Evolutionary conservation across 1,284 basidiomycete species (phyloP).

Genomic region (Sanguinoderma infundibulare): DNA sequence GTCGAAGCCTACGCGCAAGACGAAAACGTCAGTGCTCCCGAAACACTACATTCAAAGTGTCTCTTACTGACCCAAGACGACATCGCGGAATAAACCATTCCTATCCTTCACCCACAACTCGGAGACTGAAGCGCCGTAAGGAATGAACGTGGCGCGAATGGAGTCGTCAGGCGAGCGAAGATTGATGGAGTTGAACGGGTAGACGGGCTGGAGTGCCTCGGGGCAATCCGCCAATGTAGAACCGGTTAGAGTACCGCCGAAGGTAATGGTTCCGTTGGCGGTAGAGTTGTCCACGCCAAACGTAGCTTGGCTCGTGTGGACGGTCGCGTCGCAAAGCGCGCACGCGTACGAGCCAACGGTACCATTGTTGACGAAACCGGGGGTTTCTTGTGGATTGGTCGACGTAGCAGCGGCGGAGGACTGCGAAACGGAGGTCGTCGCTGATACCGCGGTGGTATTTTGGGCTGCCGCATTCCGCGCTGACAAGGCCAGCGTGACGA

Average conservation of each 20-base stretch:
- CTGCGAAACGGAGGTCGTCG: background rate
- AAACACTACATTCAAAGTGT: background rate
- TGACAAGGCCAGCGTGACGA: background rate
- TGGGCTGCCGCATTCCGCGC: background rate
- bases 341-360: too few species aligned
- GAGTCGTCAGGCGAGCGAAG: conserved; percentile 55
- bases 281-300: too few species aligned
- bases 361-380: background rate
- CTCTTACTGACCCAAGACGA: background rate
- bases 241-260: background rate
- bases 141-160: conserved; percentile 55
- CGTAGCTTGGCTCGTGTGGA: too few species aligned
- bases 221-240: background rate
- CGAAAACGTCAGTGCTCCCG: background rate
- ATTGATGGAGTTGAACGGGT: conserved; percentile 52
- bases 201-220: background rate
- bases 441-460: background rate
- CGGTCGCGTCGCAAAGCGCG: too few species aligned
- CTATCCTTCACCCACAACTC: conserved; percentile 57
- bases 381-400: too few species aligned
- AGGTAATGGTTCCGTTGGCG: background rate
- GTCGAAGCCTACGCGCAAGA: background rate
- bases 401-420: background rate
- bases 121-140: conserved; percentile 53
- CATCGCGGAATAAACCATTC: conserved; percentile 40